Evolutionary conservation across 306 rosid species (phyloP).

Genomic region (Ziziphus jujuba): DNA sequence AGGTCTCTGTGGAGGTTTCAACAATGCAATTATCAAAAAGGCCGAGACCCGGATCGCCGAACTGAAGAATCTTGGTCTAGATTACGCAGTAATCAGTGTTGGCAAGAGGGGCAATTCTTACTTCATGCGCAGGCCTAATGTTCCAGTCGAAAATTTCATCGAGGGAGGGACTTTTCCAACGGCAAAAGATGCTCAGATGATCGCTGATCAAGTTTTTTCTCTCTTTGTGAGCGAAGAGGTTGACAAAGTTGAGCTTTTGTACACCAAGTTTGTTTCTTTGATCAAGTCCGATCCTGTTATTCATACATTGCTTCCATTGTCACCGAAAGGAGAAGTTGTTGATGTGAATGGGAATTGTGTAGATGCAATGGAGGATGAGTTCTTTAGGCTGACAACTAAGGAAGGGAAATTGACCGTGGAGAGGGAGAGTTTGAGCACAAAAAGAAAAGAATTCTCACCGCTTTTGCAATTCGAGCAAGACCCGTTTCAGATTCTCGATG

Average conservation of each 20-base stretch:
- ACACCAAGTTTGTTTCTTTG: conserved; percentile 59
- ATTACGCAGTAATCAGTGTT: conserved; percentile 54
- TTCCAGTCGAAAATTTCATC: conserved; percentile 47
- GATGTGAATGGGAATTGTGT: conserved; percentile 57
- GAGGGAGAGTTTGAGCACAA: conserved; percentile 37
- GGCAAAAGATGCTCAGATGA: conserved; percentile 58
- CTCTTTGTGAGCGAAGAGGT: conserved; percentile 70
- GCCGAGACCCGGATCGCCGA: conserved; percentile 48
- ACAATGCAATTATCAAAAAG: conserved; percentile 45
- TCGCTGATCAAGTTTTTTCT: conserved; percentile 78
- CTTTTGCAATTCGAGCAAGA: conserved; percentile 77
- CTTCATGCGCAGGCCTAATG: conserved; percentile 35
- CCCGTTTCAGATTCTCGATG: conserved; percentile 83
- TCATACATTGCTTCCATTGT: conserved; percentile 68
- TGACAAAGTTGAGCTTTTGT: conserved; percentile 78
- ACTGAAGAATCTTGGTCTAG: conserved; percentile 45
- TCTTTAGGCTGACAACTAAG: conserved; percentile 65
- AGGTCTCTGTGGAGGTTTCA: conserved; percentile 78
- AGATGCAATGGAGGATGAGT: conserved; percentile 60
- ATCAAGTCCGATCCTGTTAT: conserved; percentile 63
- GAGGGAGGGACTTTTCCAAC: conserved; percentile 51
- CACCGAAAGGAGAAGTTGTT: conserved; percentile 39
- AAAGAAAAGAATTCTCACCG: conserved; percentile 31
- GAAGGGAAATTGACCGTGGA: conserved; percentile 61
- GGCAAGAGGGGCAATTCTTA: conserved; percentile 68